Evolutionary conservation across 495 filamentous ascomycete species (phyloP).

Genomic region (Talaromyces trachyspermus): DNA sequence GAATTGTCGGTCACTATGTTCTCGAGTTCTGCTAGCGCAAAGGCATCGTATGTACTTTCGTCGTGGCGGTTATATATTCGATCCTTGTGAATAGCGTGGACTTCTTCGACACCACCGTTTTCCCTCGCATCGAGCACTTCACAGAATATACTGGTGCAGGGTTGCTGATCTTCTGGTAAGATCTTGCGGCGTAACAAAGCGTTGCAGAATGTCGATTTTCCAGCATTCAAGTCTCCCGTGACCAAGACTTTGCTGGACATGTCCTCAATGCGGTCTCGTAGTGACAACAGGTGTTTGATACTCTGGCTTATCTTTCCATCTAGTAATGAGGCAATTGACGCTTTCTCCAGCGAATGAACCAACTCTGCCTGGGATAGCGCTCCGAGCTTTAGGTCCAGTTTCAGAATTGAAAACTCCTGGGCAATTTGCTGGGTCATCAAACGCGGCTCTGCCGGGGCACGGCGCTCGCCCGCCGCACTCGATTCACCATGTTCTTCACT

Average conservation of each 20-base stretch:
- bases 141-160: conserved; percentile 98
- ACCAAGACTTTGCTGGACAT: conserved; percentile 95
- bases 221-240: conserved; percentile 95
- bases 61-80: conserved; percentile 76
- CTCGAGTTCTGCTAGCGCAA: conserved; percentile 66
- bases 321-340: conserved; percentile 77
- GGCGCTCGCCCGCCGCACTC: conserved; percentile 56
- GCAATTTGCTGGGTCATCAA: conserved; percentile 89
- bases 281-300: conserved; percentile 76
- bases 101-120: conserved; percentile 85
- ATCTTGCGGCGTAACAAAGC: conserved; percentile 87
- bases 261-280: conserved; percentile 93
- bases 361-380: conserved; percentile 78
- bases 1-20: conserved; percentile 82
- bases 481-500: conserved; percentile 59
- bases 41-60: conserved; percentile 89
- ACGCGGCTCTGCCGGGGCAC: conserved; percentile 53
- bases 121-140: conserved; percentile 90
- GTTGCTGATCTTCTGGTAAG: conserved; percentile 92
- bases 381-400: conserved; percentile 88
- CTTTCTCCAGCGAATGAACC: conserved; percentile 93
- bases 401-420: conserved; percentile 91
- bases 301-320: conserved; percentile 92
- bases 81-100: conserved; percentile 86
- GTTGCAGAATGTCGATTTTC: conserved; percentile 98